Evolutionary conservation across 2,329 filamentous ascomycete genomes (phyloP).

Genomic region (Colletotrichum sp.): DNA sequence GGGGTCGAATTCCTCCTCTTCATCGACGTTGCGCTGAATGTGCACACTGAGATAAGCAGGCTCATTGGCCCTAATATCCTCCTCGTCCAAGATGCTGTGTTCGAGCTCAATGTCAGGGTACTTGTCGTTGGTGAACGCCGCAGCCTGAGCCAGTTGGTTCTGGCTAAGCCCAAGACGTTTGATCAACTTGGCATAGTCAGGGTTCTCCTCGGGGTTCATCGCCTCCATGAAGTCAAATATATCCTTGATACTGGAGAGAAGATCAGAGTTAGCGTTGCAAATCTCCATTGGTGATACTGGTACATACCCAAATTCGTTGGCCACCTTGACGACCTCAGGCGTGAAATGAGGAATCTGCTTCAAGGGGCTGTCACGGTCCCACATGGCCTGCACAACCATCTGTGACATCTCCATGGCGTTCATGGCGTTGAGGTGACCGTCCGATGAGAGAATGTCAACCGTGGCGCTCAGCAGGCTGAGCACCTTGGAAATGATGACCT

Average conservation of each 20-base stretch:
- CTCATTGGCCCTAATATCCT: constrained; percentile 79
- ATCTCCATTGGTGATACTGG: not conserved
- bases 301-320: constrained; percentile 77
- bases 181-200: constrained; percentile 78
- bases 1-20: constrained; percentile 72
- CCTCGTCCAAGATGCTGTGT: constrained; percentile 82
- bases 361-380: constrained; percentile 95
- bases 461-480: constrained; percentile 88
- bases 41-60: constrained; percentile 84
- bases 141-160: constrained; percentile 84
- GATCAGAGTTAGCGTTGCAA: constrained; percentile 33
- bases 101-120: constrained; percentile 95
- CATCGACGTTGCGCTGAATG: constrained; percentile 83
- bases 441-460: constrained; percentile 93
- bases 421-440: constrained; percentile 96
- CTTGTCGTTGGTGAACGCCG: constrained; percentile 92
- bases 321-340: constrained; percentile 80
- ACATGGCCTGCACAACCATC: constrained; percentile 99
- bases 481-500: constrained; percentile 83
- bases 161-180: constrained; percentile 81
- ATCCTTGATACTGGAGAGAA: constrained; percentile 74
- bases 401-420: constrained; percentile 99
- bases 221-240: constrained; percentile 98
- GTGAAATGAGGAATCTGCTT: constrained; percentile 98
- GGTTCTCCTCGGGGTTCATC: constrained; percentile 95